Evolutionary conservation across 2,329 filamentous ascomycete species (phyloP).

Genomic region (Alternaria dauci): DNA sequence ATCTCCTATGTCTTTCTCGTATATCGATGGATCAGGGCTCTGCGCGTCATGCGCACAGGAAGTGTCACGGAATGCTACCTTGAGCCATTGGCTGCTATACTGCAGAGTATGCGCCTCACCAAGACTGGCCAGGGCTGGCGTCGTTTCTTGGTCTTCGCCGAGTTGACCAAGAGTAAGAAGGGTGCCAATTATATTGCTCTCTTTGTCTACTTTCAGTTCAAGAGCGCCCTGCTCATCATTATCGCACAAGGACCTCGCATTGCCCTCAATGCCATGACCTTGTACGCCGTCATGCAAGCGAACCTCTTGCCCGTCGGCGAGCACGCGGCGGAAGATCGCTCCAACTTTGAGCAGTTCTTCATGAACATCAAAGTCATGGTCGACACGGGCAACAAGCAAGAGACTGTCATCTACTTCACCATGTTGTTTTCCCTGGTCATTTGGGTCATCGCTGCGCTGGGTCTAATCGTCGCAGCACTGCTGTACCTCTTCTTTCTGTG

Average conservation of each 20-base stretch:
- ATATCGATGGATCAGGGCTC: constrained; percentile 81
- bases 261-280: constrained; percentile 86
- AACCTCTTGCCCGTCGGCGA: constrained; percentile 72
- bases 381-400: constrained; percentile 72
- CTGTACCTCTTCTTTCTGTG: constrained; percentile 91
- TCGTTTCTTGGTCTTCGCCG: constrained; percentile 90
- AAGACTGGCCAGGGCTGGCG: constrained; percentile 78
- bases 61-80: constrained; percentile 92
- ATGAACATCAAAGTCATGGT: constrained; percentile 79
- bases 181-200: constrained; percentile 89
- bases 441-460: constrained; percentile 83
- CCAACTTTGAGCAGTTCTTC: constrained; percentile 78
- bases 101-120: constrained; percentile 82
- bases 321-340: constrained; percentile 66
- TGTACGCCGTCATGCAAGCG: constrained; percentile 82
- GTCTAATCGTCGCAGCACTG: constrained; percentile 74
- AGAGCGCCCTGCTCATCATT: constrained; percentile 83
- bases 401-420: constrained; percentile 82
- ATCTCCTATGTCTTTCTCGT: constrained; percentile 83
- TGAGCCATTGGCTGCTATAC: constrained; percentile 82
- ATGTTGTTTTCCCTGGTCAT: constrained; percentile 93
- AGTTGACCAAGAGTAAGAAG: constrained; percentile 89
- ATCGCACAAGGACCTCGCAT: constrained; percentile 93
- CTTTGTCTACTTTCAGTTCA: constrained; percentile 87
- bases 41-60: constrained; percentile 81